phyloP scores from a whole-genome alignment of 2,329 filamentous ascomycete species.

The Venturia pyrina region DNA sequence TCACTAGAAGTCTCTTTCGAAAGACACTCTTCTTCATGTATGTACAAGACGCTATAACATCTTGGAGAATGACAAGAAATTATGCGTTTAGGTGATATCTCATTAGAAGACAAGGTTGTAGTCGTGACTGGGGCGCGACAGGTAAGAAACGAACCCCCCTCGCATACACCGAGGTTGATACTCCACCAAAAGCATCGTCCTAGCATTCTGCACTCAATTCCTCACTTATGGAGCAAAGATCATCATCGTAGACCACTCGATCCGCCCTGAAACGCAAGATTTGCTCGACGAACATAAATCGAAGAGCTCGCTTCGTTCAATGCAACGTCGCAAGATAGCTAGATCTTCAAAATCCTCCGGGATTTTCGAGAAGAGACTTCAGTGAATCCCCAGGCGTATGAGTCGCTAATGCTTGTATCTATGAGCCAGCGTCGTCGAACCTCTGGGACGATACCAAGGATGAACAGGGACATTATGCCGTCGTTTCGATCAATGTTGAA shows the following conservation, averaged over 20 bases:
- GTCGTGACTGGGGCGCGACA: conserved; percentile 13
- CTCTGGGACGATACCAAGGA: conserved; percentile 27
- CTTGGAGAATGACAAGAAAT: neutral
- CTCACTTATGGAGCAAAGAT: neutral
- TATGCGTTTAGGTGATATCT: conserved; percentile 12
- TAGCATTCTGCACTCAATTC: neutral
- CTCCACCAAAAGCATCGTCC: neutral
- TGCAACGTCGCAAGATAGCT: conserved; percentile 3
- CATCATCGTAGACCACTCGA: neutral
- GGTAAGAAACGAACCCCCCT: neutral
- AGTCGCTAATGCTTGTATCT: conserved; percentile 1
- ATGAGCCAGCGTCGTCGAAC: conserved; percentile 19
- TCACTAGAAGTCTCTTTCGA: no score
- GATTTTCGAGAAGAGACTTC: neutral
- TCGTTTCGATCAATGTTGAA: no score
- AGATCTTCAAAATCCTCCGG: neutral
- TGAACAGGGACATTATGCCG: conserved; percentile 22
- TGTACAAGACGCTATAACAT: neutral
- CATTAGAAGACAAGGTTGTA: conserved; percentile 11
- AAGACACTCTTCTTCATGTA: neutral
- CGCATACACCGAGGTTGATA: no score
- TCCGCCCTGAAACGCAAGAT: neutral
- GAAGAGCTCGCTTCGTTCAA: neutral
- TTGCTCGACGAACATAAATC: neutral
- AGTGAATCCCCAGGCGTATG: neutral